Evolutionary conservation across 2,329 filamentous ascomycete species (phyloP).

Genomic region (Neonectria coccinea): DNA sequence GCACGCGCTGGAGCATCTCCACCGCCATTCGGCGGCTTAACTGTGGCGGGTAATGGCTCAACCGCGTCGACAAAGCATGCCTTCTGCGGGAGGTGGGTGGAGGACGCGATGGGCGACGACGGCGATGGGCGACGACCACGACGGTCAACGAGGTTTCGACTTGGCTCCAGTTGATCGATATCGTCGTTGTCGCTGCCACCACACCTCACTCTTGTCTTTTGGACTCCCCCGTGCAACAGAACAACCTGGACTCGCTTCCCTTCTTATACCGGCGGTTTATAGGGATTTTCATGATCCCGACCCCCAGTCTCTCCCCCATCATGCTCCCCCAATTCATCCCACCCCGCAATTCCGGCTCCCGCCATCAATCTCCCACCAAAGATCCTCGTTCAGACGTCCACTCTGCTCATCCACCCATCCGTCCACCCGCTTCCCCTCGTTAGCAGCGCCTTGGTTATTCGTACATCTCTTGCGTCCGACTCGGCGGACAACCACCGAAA

Average conservation of each 20-base stretch:
- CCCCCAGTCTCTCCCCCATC: conserved; percentile 26
- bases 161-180: neutral
- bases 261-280: conserved; percentile 11
- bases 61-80: neutral
- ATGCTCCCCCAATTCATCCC: conserved; percentile 24
- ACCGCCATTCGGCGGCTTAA: neutral
- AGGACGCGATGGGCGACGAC: neutral
- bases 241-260: conserved; percentile 22
- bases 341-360: conserved; percentile 25
- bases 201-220: neutral
- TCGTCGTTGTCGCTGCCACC: neutral
- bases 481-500: conserved; percentile 23
- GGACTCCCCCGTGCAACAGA: conserved; percentile 34
- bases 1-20: neutral
- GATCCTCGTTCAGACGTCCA: neutral
- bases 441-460: neutral
- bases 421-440: conserved; percentile 1
- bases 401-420: conserved; percentile 1
- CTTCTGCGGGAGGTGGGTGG: neutral
- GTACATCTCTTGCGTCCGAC: neutral
- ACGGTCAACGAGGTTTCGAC: neutral
- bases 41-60: neutral
- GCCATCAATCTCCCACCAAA: conserved; percentile 17
- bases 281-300: neutral
- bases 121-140: neutral